These are phyloP conservation scores for Arabidopsis hybrid DNA, from an alignment of 441 rosid species.

Conservation along the genomic window DNA sequence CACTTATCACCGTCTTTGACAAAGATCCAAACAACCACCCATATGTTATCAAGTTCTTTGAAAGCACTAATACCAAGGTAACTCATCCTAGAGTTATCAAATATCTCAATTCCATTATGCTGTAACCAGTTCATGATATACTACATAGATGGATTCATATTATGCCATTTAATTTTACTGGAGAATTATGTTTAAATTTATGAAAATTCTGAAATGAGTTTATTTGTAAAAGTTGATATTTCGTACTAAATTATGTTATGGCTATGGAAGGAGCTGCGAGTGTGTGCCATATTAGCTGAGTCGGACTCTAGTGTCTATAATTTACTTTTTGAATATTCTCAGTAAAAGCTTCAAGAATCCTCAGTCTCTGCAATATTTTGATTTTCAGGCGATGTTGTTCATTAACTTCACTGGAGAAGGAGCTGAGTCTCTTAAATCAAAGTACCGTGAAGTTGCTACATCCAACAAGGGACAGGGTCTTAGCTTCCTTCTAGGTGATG, in stretches of 20 bases:
- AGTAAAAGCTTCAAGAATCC: conserved; percentile 2
- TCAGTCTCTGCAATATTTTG: conserved; percentile 19
- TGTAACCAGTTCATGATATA: conserved; percentile 3
- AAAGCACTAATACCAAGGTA: conserved; percentile 77
- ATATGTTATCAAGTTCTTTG: conserved; percentile 80
- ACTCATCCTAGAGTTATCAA: neutral
- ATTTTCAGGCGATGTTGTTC: conserved; percentile 81
- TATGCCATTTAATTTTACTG: neutral
- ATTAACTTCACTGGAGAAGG: conserved; percentile 64
- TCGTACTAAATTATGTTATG: neutral
- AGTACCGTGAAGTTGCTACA: conserved; percentile 77
- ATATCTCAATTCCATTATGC: neutral
- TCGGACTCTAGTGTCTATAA: neutral
- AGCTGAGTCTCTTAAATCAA: conserved; percentile 72
- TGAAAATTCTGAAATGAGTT: conserved; percentile 1
- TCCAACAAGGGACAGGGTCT: conserved; percentile 77
- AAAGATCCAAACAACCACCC: conserved; percentile 85
- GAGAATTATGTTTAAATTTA: conserved; percentile 12
- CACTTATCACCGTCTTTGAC: conserved; percentile 73
- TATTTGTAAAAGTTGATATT: neutral
- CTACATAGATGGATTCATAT: neutral
- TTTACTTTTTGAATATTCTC: neutral
- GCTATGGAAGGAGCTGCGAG: neutral
- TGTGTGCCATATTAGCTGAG: conserved; percentile 12
- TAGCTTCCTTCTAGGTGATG: conserved; percentile 84